Evolutionary conservation across 108 stramenopile genomes (phyloP), one percentile per base, ranked within the genome.

Genomic region (Craspedostauros australis): DNA sequence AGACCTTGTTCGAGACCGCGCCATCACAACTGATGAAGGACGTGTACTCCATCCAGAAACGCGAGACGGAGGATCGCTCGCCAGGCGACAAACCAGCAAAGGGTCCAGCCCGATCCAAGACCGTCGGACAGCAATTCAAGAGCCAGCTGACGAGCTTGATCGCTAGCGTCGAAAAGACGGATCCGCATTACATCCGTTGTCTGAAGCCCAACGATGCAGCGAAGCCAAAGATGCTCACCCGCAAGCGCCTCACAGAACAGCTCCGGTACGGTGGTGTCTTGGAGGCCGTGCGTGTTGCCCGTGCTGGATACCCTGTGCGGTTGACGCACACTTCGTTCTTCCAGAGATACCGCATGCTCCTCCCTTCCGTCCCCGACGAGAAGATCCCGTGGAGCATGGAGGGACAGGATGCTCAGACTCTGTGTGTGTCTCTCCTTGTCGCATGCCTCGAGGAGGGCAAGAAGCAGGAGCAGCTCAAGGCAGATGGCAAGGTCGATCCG

Each of bases 121-220:
- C 95, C 23, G 92, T 98, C 41, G 92, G 92, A 8, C 78, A 86
- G 40, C 98, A 97, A 47, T 99, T 98, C 78, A 93, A 95, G 60
- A 76, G 76, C 33, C 96, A 97, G 56, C 80, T 98, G 12, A 72
- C 44, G 32, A 68, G 62, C 22, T 79, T 99, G 31, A 96, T 97
- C 70, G 68, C 59, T 24, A 90, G 72, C 54, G 81, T 98, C 39
- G 81, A 87, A 62, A 81, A 68, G n/a, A 97, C 99, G n/a, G 83
- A 94, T 79, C 97, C 99, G 19, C 97, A 99, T 61, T 99, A 96
- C 79, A 94, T 99, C 65, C 88, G 97, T 39, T 99, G 99, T 64
- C 65, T 99, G 54, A 98, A 98, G 68, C 96, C 97, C 1, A 98
- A 98, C 71, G 93, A 95, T 59, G 73, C 78, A 0, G 90, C 90